These are phyloP conservation scores for Wickerhamomyces sydowiorum DNA, from an alignment of 805 yeast genomes.

Conservation along the genomic window DNA sequence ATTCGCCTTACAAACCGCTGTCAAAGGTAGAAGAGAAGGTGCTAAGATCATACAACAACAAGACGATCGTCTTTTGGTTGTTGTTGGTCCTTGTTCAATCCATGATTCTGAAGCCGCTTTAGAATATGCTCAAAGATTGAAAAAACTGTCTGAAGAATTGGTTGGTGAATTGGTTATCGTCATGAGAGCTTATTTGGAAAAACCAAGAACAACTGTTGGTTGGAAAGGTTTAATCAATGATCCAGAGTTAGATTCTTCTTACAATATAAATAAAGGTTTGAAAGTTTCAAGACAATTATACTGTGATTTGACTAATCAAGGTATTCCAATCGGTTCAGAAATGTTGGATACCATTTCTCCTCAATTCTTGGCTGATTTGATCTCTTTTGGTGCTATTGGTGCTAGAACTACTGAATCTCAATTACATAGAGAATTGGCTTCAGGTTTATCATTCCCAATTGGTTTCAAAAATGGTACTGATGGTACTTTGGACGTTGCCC, in stretches of 20 bases:
- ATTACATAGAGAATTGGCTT: slow-evolving; percentile 94
- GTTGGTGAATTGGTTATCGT: slow-evolving; percentile 73
- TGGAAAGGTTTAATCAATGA: slow-evolving; percentile 98
- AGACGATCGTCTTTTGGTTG: slow-evolving; percentile 80
- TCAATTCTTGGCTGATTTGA: slow-evolving; percentile 85
- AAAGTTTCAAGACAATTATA: slow-evolving; percentile 82
- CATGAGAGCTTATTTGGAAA: slow-evolving; percentile 97
- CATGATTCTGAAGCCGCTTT: slow-evolving; percentile 88
- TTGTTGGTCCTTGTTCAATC: slow-evolving; percentile 96
- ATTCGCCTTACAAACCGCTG: slow-evolving; percentile 54
- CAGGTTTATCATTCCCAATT: slow-evolving; percentile 97
- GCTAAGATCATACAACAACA: slow-evolving; percentile 64
- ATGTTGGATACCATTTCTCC: slow-evolving; percentile 98
- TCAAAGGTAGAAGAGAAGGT: slow-evolving; percentile 74
- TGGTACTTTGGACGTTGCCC: slow-evolving; percentile 86
- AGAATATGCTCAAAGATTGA: slow-evolving; percentile 75
- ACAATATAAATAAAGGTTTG: slow-evolving; percentile 92
- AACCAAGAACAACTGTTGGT: slow-evolving; percentile 98
- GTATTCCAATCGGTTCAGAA: slow-evolving; percentile 92
- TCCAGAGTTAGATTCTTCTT: slow-evolving; percentile 89
- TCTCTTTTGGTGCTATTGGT: slow-evolving; percentile 96
- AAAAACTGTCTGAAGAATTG: slow-evolving; percentile 62
- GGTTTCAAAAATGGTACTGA: slow-evolving; percentile 99
- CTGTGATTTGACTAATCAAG: slow-evolving; percentile 69
- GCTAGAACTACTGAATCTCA: slow-evolving; percentile 99